Base-by-base conservation (phyloP, 306 rosid species). In the Acacia crassicarpa region DNA sequence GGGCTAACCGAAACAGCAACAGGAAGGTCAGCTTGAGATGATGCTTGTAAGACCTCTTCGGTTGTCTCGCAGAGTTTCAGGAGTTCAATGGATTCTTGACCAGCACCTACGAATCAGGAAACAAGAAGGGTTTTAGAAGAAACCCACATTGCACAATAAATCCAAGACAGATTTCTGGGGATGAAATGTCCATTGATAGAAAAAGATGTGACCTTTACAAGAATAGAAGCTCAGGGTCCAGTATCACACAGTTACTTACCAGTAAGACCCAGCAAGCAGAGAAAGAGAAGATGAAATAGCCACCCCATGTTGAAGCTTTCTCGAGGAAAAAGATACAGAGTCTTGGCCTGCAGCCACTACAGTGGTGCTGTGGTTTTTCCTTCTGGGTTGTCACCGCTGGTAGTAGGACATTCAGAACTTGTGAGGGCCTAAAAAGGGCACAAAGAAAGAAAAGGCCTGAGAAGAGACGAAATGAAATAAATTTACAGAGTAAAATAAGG, bases 1-100 rank as follows among this genome's bases (percentile, higher is more conserved):
- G 41, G 63, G 75, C 80, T 76, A 33, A 95, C 81, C 6, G 87
- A 78, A 90, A 93, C 90, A 72, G 98, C 97, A 32, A 86, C 35
- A 20, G 94, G 91, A 86, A 84, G 82, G 8, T 84, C 83, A 54
- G 86, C 35, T n/a, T 44, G 69, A 77, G 89, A 74, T 20, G 86
- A 71, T 9, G 81, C 81, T 83, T 74, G 77, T 23, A 44, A 74
- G 62, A 83, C 46, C 40, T 87, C 90, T 35, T 86, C 33, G 35
- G 51, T 58, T 68, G 89, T 83, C 25, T 86, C 89, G 54, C 83
- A 83, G 54, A 90, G 89, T 75, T 85, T 84, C n/a, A 88, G 59
- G 66, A 89, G 62, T 78, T 88, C 81, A 78, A 87, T 16, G 44
- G 87, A 76, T 82, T 95, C 88, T 86, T 87, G 87, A 84, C 84